A percentile compares a stretch with the other conserved stretches of the same genome.
phyloP scores from a whole-genome alignment of 345 rosid species.

The Sapria himalayana region DNA sequence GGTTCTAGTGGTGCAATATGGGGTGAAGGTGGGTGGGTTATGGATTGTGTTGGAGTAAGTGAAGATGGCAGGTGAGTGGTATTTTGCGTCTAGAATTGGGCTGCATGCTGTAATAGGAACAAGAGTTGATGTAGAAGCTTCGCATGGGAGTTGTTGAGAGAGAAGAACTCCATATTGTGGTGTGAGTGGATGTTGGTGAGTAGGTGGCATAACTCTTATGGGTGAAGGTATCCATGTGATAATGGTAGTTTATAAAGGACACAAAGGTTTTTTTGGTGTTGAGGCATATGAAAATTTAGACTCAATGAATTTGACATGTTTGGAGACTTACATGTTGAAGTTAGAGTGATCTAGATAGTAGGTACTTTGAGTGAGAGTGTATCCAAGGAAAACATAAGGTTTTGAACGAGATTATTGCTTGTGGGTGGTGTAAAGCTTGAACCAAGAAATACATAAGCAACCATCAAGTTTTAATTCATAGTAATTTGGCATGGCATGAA shows the following conservation, averaged over 20 bases:
- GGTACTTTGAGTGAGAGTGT: too few relatives aligned
- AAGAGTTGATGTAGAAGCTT: neutral
- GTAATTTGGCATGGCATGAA: too few relatives aligned
- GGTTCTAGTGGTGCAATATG: neutral
- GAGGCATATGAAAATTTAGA: neutral
- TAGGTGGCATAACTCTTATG: neutral
- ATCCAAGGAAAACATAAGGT: too few relatives aligned
- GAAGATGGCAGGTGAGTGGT: neutral
- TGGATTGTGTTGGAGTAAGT: neutral
- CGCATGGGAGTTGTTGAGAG: neutral
- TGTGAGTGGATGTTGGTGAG: neutral
- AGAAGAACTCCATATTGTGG: neutral
- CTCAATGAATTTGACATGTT: neutral
- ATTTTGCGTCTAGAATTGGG: neutral
- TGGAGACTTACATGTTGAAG: too few relatives aligned
- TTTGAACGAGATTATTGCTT: too few relatives aligned
- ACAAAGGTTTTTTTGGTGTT: neutral
- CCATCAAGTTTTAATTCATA: too few relatives aligned
- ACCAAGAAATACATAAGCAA: too few relatives aligned
- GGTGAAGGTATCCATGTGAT: neutral
- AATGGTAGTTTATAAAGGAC: neutral
- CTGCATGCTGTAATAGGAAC: neutral
- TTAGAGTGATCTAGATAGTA: too few relatives aligned
- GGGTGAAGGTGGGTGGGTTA: neutral
- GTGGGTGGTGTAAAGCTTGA: too few relatives aligned